phyloP scores from a whole-genome alignment of 495 filamentous ascomycete genomes.

The Penicillium nucicola region DNA sequence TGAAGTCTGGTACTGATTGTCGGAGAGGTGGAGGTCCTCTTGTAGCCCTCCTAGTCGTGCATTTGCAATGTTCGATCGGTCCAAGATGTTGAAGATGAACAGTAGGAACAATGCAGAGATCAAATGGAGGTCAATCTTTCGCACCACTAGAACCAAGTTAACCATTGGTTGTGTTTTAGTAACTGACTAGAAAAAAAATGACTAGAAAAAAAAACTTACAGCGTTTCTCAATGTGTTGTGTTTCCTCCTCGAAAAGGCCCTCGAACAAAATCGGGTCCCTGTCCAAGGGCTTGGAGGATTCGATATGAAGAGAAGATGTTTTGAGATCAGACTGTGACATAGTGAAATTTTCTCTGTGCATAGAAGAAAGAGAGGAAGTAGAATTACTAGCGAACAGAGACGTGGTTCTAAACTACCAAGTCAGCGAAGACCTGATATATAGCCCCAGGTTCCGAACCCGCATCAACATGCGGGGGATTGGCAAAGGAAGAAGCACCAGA shows the following conservation, averaged over 20 bases:
- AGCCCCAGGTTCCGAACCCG: too few relatives aligned
- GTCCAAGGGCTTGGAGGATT: neutral
- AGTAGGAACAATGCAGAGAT: slow-evolving; percentile 33
- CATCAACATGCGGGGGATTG: too few relatives aligned
- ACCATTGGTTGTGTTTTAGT: too few relatives aligned
- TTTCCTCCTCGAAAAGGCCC: slow-evolving; percentile 3
- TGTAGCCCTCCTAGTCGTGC: slow-evolving; percentile 26
- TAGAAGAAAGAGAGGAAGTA: too few relatives aligned
- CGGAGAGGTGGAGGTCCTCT: slow-evolving; percentile 14
- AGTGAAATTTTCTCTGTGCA: neutral
- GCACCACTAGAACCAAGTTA: slow-evolving; percentile 15
- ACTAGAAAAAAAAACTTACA: neutral
- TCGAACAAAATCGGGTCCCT: neutral
- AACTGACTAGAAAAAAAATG: too few relatives aligned
- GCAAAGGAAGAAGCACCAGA: neutral
- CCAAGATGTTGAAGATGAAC: slow-evolving; percentile 33
- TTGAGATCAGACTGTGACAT: neutral
- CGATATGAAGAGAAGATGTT: neutral
- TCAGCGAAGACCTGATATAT: too few relatives aligned
- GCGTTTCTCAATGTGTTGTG: slow-evolving; percentile 12
- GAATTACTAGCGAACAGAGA: too few relatives aligned
- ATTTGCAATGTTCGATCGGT: slow-evolving; percentile 29
- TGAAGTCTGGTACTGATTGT: slow-evolving; percentile 23
- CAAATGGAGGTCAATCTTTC: slow-evolving; percentile 36
- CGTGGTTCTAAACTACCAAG: too few relatives aligned